phyloP scores from a whole-genome alignment of 192 early-diverging fungal genomes.

The Mortierella hygrophila region DNA sequence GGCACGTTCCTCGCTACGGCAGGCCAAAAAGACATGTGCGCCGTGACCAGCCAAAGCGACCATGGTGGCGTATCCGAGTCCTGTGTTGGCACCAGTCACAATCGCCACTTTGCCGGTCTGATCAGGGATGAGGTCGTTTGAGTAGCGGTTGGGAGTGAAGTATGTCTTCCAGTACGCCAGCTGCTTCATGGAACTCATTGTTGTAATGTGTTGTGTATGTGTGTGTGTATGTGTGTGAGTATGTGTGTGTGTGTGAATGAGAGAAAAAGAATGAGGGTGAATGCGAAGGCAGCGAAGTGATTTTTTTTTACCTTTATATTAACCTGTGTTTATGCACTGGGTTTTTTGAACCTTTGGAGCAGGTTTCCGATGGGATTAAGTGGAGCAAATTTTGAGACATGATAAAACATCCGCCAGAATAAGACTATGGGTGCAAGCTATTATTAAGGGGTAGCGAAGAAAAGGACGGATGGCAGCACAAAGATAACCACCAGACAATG shows the following conservation, averaged over 20 bases:
- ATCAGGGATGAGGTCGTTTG: constrained; percentile 44
- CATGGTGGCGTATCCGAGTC: constrained; percentile 39
- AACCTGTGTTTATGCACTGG: constrained; percentile 3
- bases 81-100: constrained; percentile 61
- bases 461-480: too few species aligned
- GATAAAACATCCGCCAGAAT: too few species aligned
- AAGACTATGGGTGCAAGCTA: too few species aligned
- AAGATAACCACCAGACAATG: not conserved
- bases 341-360: constrained; percentile 13
- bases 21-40: constrained; percentile 35
- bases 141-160: not conserved
- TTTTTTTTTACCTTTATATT: constrained; percentile 1
- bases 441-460: too few species aligned
- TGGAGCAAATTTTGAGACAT: too few species aligned
- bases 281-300: not conserved
- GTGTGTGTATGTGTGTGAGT: too few species aligned
- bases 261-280: not conserved
- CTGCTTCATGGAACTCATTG: not conserved
- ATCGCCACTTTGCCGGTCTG: constrained; percentile 59
- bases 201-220: not conserved
- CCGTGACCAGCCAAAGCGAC: constrained; percentile 22
- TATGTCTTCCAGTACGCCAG: not conserved
- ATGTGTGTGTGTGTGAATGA: not conserved
- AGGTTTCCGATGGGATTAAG: not conserved
- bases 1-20: constrained; percentile 17